Base-by-base conservation (phyloP, 495 filamentous ascomycete genomes). In the Aspergillus homomorphus region DNA sequence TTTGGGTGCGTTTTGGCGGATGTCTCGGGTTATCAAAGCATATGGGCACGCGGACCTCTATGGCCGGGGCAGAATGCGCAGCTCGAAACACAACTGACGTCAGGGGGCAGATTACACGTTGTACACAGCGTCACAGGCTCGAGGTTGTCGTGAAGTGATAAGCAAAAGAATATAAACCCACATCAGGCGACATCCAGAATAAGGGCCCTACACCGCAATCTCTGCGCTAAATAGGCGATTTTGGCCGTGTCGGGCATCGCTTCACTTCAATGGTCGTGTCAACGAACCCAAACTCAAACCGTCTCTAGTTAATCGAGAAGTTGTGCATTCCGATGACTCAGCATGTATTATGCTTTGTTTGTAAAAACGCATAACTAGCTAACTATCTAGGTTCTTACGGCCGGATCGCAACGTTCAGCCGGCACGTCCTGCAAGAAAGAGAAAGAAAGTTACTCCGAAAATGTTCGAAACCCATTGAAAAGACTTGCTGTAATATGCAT, bases 81-180 rank as follows among this genome's bases (percentile, higher is more conserved):
- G 53, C 50, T 48, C 48, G 50, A 59, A 53, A 65, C n/a, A 61
- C 50, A 66, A 64, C 61, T 72, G 69, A 72, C 67, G 69, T 72
- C 69, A 72, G 61, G 58, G 45, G 49, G 43, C 58, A 26, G 45
- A n/a, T 55, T 26, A 28, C 33, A 44, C 20, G 51, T 41, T 30
- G 45, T 62, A 48, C 53, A 55, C 59, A 7, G 28, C 42, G 56
- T 59, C 61, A 56, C 43, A 53, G 52, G n/a, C 24, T 49, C 22
- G 42, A 46, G 24, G 53, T 28, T 53, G 41, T 33, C 14, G 12
- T 45, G 48, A 41, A 45, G 28, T 33, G 26, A 20, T 10, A 16
- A 19, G 21, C 16, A 43, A 38, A 45, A 44, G 21, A 26, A 9
- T 18, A 18, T 3, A 4, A 22, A 41, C 15, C 9, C 10, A 2